A percentile compares a stretch with the other conserved stretches of the same genome.
Evolutionary conservation across 257 asterid species (phyloP).

Genomic region (Misopates orontium): DNA sequence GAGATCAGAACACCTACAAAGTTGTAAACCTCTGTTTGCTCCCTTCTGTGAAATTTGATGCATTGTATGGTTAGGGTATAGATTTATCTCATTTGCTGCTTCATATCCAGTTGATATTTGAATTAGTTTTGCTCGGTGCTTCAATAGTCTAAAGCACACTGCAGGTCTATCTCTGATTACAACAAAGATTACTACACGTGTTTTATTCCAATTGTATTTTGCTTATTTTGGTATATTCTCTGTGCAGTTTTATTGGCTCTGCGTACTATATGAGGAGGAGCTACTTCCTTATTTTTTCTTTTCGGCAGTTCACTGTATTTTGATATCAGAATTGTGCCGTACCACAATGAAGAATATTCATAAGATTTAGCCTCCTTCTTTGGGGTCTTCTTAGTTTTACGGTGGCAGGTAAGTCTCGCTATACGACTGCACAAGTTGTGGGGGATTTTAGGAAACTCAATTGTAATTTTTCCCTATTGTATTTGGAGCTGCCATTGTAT

Average conservation of each 20-base stretch:
- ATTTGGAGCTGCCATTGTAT: slow-evolving; percentile 27
- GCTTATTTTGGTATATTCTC: slow-evolving; percentile 15
- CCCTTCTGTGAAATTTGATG: neutral
- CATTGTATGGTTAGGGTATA: neutral
- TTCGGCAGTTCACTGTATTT: slow-evolving; percentile 28
- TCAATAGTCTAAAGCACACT: neutral
- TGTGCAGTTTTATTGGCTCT: slow-evolving; percentile 68
- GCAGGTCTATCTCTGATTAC: slow-evolving; percentile 1
- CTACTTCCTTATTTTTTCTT: slow-evolving; percentile 24
- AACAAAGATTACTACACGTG: neutral
- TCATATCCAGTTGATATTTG: neutral
- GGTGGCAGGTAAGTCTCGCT: slow-evolving; percentile 15
- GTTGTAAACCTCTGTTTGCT: neutral
- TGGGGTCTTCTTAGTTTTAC: slow-evolving; percentile 15
- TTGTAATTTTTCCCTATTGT: neutral
- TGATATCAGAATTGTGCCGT: slow-evolving; percentile 22
- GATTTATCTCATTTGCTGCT: neutral
- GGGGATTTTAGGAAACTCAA: neutral
- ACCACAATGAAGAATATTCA: slow-evolving; percentile 18
- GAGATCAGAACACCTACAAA: no score
- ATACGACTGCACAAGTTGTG: slow-evolving; percentile 8
- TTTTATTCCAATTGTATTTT: slow-evolving; percentile 22
- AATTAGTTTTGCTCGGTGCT: neutral
- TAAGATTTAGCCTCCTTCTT: neutral
- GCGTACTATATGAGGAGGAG: slow-evolving; percentile 42